Evolutionary conservation across 2,329 filamentous ascomycete genomes (phyloP).

Genomic region (Macrophomina phaseolina): DNA sequence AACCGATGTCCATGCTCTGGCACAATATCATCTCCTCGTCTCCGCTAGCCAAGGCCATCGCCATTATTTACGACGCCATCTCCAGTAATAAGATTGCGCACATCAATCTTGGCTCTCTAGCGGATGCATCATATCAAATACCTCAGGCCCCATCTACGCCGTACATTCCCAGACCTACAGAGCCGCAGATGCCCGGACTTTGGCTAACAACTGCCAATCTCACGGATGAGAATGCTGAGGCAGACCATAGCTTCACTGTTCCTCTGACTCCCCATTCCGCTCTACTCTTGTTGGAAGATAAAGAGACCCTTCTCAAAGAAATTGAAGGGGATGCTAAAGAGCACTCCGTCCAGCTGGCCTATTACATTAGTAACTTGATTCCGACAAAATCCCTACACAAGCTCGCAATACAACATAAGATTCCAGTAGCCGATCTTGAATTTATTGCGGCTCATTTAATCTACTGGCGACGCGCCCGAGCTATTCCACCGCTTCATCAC

Average conservation of each 20-base stretch:
- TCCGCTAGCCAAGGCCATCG: slow-evolving; percentile 80
- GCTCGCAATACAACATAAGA: slow-evolving; percentile 71
- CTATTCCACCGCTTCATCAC: slow-evolving; percentile 87
- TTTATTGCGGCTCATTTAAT: slow-evolving; percentile 91
- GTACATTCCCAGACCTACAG: slow-evolving; percentile 72
- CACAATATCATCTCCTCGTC: slow-evolving; percentile 73
- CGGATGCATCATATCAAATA: slow-evolving; percentile 68
- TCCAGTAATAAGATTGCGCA: slow-evolving; percentile 86
- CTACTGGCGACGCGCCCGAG: slow-evolving; percentile 91
- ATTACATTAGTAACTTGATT: slow-evolving; percentile 66
- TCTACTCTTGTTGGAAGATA: slow-evolving; percentile 82
- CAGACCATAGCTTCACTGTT: slow-evolving; percentile 60
- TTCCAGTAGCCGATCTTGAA: slow-evolving; percentile 80
- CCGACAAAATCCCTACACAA: slow-evolving; percentile 73
- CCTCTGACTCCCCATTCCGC: slow-evolving; percentile 78
- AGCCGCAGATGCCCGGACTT: slow-evolving; percentile 73
- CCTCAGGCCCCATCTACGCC: slow-evolving; percentile 70
- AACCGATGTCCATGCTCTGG: slow-evolving; percentile 72
- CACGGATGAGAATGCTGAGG: slow-evolving; percentile 68
- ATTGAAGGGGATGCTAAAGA: slow-evolving; percentile 74
- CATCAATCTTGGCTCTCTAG: slow-evolving; percentile 71
- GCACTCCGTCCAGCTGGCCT: slow-evolving; percentile 76
- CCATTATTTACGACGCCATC: slow-evolving; percentile 80
- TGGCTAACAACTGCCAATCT: slow-evolving; percentile 89
- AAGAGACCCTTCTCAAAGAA: slow-evolving; percentile 76